Conservation (phyloP, 2,329 filamentous ascomycete genomes). For the Epichloe coenophiala region DNA sequence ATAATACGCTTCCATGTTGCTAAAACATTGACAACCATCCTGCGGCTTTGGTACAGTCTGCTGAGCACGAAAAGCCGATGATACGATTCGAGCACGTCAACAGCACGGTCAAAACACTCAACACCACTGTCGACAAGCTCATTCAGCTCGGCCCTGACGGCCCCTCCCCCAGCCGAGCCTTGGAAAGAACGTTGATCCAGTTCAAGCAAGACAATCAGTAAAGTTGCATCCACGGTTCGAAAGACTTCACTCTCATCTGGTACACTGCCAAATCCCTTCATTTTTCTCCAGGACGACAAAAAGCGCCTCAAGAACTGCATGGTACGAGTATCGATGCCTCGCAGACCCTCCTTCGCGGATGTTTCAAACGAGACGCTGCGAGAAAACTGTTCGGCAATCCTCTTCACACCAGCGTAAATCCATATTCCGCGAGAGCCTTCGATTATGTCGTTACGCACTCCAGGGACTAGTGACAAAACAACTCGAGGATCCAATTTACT, state of each 20-base stretch:
- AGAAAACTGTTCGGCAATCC: conserved; percentile 51
- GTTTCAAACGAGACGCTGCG: conserved; percentile 26
- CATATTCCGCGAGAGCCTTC: conserved; percentile 76
- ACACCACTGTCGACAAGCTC: conserved; percentile 80
- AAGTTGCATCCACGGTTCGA: conserved; percentile 74
- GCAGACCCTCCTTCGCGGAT: conserved; percentile 23
- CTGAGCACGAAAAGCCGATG: conserved; percentile 79
- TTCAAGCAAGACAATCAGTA: conserved; percentile 70
- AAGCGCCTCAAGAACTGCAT: conserved; percentile 72
- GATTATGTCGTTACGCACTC: conserved; percentile 67
- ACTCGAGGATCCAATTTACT: conserved; percentile 81
- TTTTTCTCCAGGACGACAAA: conserved; percentile 75
- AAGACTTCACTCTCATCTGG: conserved; percentile 81
- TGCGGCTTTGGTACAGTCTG: conserved; percentile 85
- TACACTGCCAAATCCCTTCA: conserved; percentile 92
- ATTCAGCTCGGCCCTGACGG: conserved; percentile 68
- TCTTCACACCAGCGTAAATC: conserved; percentile 74
- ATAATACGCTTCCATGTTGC: conserved; percentile 82
- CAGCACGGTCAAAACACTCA: conserved; percentile 80
- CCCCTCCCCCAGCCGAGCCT: conserved; percentile 49
- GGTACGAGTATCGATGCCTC: conserved; percentile 34
- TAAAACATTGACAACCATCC: conserved; percentile 72
- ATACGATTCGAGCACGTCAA: conserved; percentile 67
- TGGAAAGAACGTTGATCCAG: conserved; percentile 55
- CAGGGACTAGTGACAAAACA: conserved; percentile 64